Conservation (phyloP, 306 rosid species). For the Ormosia semicastrata region DNA sequence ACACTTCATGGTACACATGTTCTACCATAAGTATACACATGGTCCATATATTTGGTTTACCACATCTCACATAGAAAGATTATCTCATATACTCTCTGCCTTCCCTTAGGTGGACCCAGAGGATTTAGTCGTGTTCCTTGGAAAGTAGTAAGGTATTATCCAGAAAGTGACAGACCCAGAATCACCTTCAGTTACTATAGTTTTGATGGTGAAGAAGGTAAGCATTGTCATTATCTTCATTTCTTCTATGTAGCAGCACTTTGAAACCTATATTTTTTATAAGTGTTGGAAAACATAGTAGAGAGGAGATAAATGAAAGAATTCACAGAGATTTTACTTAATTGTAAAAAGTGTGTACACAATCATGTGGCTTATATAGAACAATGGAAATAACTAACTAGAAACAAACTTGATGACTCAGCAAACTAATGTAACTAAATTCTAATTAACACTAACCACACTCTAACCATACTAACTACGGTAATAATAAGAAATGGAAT, state of each 20-base stretch:
- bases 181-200: constrained; percentile 59
- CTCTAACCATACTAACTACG: no score
- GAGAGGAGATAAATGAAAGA: no score
- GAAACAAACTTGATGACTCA: not conserved
- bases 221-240: not conserved
- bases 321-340: not conserved
- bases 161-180: constrained; percentile 36
- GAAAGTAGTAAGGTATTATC: constrained; percentile 46
- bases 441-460: no score
- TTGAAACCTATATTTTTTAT: not conserved
- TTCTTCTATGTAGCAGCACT: not conserved
- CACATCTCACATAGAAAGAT: not conserved
- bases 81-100: not conserved
- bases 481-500: not conserved
- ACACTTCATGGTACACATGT: constrained; percentile 67
- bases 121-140: constrained; percentile 69
- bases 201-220: constrained; percentile 69
- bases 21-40: not conserved
- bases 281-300: not conserved
- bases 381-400: not conserved
- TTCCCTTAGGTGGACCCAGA: constrained; percentile 46
- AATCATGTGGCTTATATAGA: not conserved
- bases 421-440: not conserved
- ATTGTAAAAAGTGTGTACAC: not conserved
- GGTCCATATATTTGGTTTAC: not conserved